A percentile compares a stretch with the other conserved stretches of the same genome.
Conservation (phyloP, 2,329 filamentous ascomycete species). For the Huntiella savannae region DNA sequence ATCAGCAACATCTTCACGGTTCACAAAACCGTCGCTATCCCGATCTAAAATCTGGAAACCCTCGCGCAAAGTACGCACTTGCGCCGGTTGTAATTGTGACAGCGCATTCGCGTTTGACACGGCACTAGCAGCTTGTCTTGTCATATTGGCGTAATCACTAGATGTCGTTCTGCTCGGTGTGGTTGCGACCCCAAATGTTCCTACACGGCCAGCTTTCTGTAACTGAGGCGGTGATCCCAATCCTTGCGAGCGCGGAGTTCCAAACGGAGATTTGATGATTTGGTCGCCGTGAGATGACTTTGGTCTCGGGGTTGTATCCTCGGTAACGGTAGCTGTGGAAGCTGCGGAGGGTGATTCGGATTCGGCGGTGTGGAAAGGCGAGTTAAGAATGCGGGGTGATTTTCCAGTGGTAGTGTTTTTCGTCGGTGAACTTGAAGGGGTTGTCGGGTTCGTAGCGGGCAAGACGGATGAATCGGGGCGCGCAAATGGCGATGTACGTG, state of each 20-base stretch:
- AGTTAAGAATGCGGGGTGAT: slow-evolving; percentile 19
- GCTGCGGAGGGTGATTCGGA: neutral
- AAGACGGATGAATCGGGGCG: slow-evolving; percentile 44
- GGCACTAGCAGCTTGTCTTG: slow-evolving; percentile 6
- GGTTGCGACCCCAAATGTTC: slow-evolving; percentile 4
- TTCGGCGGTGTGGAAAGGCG: slow-evolving; percentile 19
- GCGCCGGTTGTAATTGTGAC: slow-evolving; percentile 57
- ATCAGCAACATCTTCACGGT: slow-evolving; percentile 64
- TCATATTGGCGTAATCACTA: slow-evolving; percentile 7
- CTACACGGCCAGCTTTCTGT: neutral
- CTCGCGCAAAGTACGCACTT: slow-evolving; percentile 75
- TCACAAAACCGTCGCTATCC: slow-evolving; percentile 68
- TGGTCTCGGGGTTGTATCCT: neutral
- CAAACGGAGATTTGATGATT: slow-evolving; percentile 6
- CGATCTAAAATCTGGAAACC: slow-evolving; percentile 86
- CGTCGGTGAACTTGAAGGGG: slow-evolving; percentile 37
- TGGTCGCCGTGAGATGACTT: slow-evolving; percentile 4
- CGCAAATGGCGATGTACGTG: slow-evolving; percentile 45
- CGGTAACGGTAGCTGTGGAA: neutral
- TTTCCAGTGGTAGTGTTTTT: slow-evolving; percentile 18
- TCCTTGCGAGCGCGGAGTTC: neutral
- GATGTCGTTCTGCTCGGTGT: slow-evolving; percentile 4
- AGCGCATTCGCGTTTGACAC: slow-evolving; percentile 32
- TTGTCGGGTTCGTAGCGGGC: slow-evolving; percentile 35
- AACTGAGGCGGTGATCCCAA: slow-evolving; percentile 4